A percentile compares a stretch with the other conserved stretches of the same genome.
Conservation (phyloP, 371 early-diverging fungal species). For the Gilbertella persicaria region DNA sequence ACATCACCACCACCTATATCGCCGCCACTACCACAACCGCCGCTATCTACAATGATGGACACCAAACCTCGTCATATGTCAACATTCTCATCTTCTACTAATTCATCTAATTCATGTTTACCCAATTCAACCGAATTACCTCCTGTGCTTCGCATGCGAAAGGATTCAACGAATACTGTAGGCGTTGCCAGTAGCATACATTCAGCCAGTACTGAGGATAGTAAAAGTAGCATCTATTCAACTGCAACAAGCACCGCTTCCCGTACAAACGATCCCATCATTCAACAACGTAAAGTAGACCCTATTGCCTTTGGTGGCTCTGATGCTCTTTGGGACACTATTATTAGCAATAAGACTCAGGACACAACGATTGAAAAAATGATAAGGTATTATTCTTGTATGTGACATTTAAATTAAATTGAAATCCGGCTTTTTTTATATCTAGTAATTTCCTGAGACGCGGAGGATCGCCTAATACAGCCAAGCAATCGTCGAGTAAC, state of each 20-base stretch:
- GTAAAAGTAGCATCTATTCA: neutral
- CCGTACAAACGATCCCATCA: neutral
- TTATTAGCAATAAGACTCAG: slow-evolving; percentile 33
- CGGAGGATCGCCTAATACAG: slow-evolving; percentile 55
- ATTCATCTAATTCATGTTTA: slow-evolving; percentile 11
- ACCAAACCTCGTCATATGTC: slow-evolving; percentile 16
- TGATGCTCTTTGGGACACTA: slow-evolving; percentile 50
- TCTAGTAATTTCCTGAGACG: slow-evolving; percentile 44
- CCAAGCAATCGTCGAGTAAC: slow-evolving; percentile 39
- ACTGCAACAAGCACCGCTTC: slow-evolving; percentile 14
- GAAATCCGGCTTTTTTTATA: neutral
- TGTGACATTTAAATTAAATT: neutral
- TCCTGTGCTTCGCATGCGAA: slow-evolving; percentile 19
- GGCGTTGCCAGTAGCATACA: slow-evolving; percentile 21
- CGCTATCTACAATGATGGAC: neutral
- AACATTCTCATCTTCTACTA: slow-evolving; percentile 22
- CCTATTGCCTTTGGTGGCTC: slow-evolving; percentile 48
- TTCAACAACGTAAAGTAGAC: slow-evolving; percentile 46
- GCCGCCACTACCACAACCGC: slow-evolving; percentile 13
- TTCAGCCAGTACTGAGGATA: slow-evolving; percentile 22
- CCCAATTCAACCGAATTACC: slow-evolving; percentile 12
- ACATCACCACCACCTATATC: slow-evolving; percentile 10
- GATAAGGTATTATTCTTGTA: slow-evolving; percentile 30
- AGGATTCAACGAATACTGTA: slow-evolving; percentile 21
- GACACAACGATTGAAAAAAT: slow-evolving; percentile 46